phyloP scores from a whole-genome alignment of 1,284 basidiomycete species.

The Sporisorium exsertum region DNA sequence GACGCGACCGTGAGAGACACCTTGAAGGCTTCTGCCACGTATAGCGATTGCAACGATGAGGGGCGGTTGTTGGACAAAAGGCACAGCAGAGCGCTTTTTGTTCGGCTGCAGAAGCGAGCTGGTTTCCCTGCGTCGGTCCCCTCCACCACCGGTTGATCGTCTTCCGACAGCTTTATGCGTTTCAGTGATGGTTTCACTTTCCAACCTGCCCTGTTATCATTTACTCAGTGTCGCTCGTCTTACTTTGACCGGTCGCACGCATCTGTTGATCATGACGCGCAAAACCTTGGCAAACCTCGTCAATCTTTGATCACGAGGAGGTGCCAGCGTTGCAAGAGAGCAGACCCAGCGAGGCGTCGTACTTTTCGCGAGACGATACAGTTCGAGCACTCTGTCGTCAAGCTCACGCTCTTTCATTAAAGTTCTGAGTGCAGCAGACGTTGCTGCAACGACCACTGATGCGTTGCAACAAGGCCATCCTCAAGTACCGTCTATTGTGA shows the following conservation, averaged over 20 bases:
- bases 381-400: too few species aligned
- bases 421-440: background rate
- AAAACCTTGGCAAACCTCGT: constrained; percentile 7
- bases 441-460: too few species aligned
- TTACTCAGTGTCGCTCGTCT: background rate
- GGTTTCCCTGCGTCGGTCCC: constrained; percentile 9
- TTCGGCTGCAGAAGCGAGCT: constrained; percentile 23
- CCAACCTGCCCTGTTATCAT: background rate
- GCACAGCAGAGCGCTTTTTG: background rate
- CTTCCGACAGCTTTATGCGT: constrained; percentile 36
- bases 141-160: constrained; percentile 26
- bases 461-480: background rate
- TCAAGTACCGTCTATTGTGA: constrained; percentile 3
- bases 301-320: background rate
- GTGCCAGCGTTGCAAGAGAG: constrained; percentile 16
- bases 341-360: too few species aligned
- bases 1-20: too few species aligned
- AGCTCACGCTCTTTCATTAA: background rate
- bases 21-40: too few species aligned
- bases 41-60: too few species aligned
- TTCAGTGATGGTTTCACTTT: constrained; percentile 1
- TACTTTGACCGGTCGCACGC: background rate
- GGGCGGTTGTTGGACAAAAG: too few species aligned
- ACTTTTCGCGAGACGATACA: too few species aligned
- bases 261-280: background rate